Base-by-base conservation (phyloP, 1,284 basidiomycete species). In the Melampsora larici-populina region DNA sequence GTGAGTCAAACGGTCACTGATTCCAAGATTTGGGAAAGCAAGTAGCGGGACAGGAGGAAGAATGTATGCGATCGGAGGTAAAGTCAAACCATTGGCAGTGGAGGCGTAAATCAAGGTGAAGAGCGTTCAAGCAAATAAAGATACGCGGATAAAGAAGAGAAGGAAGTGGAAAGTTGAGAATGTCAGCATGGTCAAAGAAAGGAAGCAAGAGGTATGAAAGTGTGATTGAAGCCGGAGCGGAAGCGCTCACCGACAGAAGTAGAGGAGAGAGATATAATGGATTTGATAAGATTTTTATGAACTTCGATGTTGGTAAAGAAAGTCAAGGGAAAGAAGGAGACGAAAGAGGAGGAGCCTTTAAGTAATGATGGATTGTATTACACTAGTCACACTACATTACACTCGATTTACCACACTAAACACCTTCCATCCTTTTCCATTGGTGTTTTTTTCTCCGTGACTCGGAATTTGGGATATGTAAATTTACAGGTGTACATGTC, bases 201-300 rank as follows among this genome's bases (percentile, higher is more conserved):
- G 77, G 18, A 48, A 77, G 75, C 8, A 43, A 73, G n/a, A 66
- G 78, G 26, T 5, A 63, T 63, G 62, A 5, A 26, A 63, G 62
- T 17, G 18, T 17, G 17, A 15, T 24, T 4, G 18, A 63, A 24
- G 24, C 51, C 24, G 17, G 51, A 55, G 51, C 51, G 51, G 13
- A 18, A 9, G 51, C 51, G 51, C 51, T 55, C 51, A 55, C 51
- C 3, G 24, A 5, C 4, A 18, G 17, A 55, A 55, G 51, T 36
- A 9, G 36, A 36, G 36, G 3, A 9, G 9, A 9, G 9, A 4
- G 36, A 36, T 4, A 36, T 4, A 9, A 36, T 36, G 3, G 36
- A 9, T 4, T 36, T 3, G 9, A 36, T 36, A 9, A 36, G 36
- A 36, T n/a, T n/a, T n/a, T 36, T 3, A 36, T 36, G 36, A 36